Evolutionary conservation across 805 yeast species (phyloP), one percentile per base, ranked within the genome.

Genomic region (Metschnikowia matae): DNA sequence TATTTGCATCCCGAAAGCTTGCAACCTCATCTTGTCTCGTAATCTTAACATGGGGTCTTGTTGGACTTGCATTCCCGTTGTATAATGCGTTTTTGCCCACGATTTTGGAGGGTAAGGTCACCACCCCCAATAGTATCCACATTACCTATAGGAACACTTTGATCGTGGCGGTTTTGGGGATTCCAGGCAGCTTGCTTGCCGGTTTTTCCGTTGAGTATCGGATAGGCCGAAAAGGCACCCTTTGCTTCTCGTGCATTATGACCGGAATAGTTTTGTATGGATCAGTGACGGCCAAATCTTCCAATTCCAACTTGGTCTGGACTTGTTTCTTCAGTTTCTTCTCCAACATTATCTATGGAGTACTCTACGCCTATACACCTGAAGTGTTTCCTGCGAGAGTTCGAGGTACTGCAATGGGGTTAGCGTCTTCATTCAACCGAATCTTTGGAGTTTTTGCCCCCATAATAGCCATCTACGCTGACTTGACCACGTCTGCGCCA

Each of bases 341-440:
- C 34, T 79, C 84, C 17, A 80, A 78, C 62, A 69, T 81, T 43
- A 69, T 71, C 73, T 55, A 64, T 6, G 85, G 83, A 4, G 77
- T 79, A 20, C 65, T 83, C 18, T 83, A 81, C 58, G 87, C 87
- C 4, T 82, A 81, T 60, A 82, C 87, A 3, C 88, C 87, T 0
- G 86, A 83, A 60, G 78, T 80, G 21, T 74, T 83, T 63, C 83
- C 83, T 37, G 60, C 74, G 1, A 65, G 62, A 46, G 64, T 69
- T 36, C 58, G 75, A 52, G 83, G 83, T 14, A 82, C 87, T 1
- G 87, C 84, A 42, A 77, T 78, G 40, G 84, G 85, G 3, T 56
- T 83, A 15, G 79, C 83, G 7, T 73, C 85, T n/a, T 80, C 81
- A 6, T 70, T 72, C 33, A 76, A 76, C 54, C 67, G 86, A 64